Conservation (phyloP, 2,329 filamentous ascomycete species). For the Ceratocystis lukuohia region DNA sequence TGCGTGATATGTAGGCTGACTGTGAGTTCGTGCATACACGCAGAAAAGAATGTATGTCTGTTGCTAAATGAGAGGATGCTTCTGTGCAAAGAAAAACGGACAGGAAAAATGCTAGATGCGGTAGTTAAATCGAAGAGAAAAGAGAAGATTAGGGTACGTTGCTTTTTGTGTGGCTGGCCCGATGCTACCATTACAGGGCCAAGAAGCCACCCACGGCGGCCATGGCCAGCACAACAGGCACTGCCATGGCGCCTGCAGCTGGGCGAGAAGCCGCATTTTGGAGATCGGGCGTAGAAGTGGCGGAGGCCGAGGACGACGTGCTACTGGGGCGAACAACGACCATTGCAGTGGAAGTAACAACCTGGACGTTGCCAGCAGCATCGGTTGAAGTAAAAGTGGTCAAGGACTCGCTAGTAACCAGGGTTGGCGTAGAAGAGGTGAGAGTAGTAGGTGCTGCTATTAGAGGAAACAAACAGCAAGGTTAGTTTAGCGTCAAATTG, state of each 20-base stretch:
- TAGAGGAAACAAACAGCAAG: slow-evolving; percentile 23
- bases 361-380: slow-evolving; percentile 32
- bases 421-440: slow-evolving; percentile 26
- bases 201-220: slow-evolving; percentile 23
- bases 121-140: background rate
- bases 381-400: slow-evolving; percentile 35
- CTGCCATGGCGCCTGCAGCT: slow-evolving; percentile 19
- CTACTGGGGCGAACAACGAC: slow-evolving; percentile 32
- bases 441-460: slow-evolving; percentile 21
- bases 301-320: slow-evolving; percentile 20
- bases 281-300: slow-evolving; percentile 26
- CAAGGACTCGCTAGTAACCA: slow-evolving; percentile 26
- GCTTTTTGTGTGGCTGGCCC: background rate
- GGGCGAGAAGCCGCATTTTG: slow-evolving; percentile 28
- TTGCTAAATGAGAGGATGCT: background rate
- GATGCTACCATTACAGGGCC: background rate
- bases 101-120: background rate
- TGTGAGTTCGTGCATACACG: no score
- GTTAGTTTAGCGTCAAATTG: slow-evolving; percentile 16
- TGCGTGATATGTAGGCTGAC: background rate
- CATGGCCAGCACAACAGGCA: slow-evolving; percentile 15
- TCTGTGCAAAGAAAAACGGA: background rate
- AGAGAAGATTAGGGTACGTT: background rate
- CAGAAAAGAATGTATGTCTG: background rate
- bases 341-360: slow-evolving; percentile 37